A percentile compares a stretch with the other conserved stretches of the same genome.
phyloP scores from a whole-genome alignment of 2,329 filamentous ascomycete species.

The Leptographium wingfieldii region DNA sequence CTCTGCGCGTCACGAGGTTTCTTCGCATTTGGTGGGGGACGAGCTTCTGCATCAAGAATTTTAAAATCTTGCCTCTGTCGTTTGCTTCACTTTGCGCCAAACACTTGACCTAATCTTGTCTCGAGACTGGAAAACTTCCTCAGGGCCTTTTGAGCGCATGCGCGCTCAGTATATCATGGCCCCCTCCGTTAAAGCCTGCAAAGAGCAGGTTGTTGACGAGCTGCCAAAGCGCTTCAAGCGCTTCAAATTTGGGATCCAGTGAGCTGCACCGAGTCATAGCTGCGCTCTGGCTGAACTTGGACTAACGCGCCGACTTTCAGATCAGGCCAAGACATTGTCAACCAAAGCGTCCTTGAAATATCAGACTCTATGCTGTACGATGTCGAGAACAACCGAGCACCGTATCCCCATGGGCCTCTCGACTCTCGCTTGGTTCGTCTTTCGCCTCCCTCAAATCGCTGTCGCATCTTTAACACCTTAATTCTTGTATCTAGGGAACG shows the following conservation, averaged over 20 bases:
- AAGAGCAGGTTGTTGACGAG: slow-evolving; percentile 82
- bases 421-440: slow-evolving; percentile 59
- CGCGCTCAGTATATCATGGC: background rate
- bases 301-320: slow-evolving; percentile 26
- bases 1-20: no score
- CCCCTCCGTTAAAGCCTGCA: slow-evolving; percentile 22
- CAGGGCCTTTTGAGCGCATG: background rate
- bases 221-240: slow-evolving; percentile 85
- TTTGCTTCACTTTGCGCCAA: no score
- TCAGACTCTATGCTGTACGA: slow-evolving; percentile 93
- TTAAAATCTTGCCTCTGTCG: no score
- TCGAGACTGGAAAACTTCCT: background rate
- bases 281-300: background rate
- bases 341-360: slow-evolving; percentile 87
- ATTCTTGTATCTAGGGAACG: slow-evolving; percentile 43
- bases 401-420: slow-evolving; percentile 73
- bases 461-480: slow-evolving; percentile 2
- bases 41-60: no score
- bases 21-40: no score
- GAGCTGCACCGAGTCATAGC: slow-evolving; percentile 19
- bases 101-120: no score
- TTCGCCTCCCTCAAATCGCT: background rate
- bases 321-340: slow-evolving; percentile 87
- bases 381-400: slow-evolving; percentile 62
- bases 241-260: slow-evolving; percentile 90